Evolutionary conservation across 371 early-diverging fungal genomes (phyloP), one percentile per base, ranked within the genome.

Genomic region (Mucor racemosus): DNA sequence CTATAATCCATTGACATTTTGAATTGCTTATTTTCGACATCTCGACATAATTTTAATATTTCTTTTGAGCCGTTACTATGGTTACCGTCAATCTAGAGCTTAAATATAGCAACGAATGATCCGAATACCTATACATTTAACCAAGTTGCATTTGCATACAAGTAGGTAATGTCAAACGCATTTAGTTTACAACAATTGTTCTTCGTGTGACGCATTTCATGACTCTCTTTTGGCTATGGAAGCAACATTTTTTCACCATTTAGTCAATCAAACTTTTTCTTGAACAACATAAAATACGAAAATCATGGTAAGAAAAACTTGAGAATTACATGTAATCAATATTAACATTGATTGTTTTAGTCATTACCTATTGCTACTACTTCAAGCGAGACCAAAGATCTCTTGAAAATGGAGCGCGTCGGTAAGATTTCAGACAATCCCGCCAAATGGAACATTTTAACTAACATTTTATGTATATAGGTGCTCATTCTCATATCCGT

Each of bases 401-500:
- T 89, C 19, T 77, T 87, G 38, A 75, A 80, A 72, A 87, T 90
- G 79, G 90, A 89, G 73, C 87, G 90, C 58, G 88, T 89, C 60
- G 90, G 89, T 88, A 84, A 62, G 65, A 54, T 60, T 7, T 13
- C 40, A 34, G 5, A 31, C 31, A 15, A 6, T 3, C 31, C 1
- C 14, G 13, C 53, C 38, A 38, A 19, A 5, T 40, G 58, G 7
- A 42, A 41, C 15, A 34, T 60, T 36, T 35, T 56, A 21, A 33
- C 39, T 15, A 9, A 36, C 57, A 7, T 17, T 19, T 42, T 53
- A 8, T 46, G 10, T 19, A 53, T 13, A 58, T 60, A 92, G 97
- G 99, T 58, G 94, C 97, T 1, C 99, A 99, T 79, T 98, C 99
- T 62, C 99, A 99, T 70, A 95, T 97, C 69, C 88, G 87, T 57